A percentile compares a stretch with the other conserved stretches of the same genome.
phyloP scores from a whole-genome alignment of 2,329 filamentous ascomycete genomes.

The Curvularia eragrostidis region DNA sequence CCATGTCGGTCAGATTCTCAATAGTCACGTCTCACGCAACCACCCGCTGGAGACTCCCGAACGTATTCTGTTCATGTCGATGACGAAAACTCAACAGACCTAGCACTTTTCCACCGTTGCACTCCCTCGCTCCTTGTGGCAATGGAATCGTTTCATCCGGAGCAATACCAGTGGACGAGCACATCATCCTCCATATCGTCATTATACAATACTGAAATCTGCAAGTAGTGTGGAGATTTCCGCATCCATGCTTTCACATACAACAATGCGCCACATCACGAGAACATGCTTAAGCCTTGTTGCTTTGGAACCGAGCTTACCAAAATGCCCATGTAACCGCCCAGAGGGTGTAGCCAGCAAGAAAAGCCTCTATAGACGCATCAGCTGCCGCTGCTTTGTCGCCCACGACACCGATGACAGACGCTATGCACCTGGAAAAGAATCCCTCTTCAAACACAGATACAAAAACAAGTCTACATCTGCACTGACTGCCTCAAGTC shows the following conservation, averaged over 20 bases:
- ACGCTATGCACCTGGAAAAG: neutral
- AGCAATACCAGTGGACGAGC: neutral
- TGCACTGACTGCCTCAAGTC: neutral
- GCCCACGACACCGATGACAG: neutral
- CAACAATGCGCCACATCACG: neutral
- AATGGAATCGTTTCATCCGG: neutral
- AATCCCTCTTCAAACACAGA: neutral
- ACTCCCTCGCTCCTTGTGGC: neutral
- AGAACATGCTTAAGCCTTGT: neutral
- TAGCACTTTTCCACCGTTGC: neutral
- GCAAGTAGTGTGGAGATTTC: neutral
- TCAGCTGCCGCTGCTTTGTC: neutral
- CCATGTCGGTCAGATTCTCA: neutral
- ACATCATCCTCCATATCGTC: neutral
- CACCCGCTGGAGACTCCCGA: neutral
- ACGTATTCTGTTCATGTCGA: neutral
- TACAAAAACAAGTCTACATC: neutral
- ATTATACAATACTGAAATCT: neutral
- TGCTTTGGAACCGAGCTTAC: neutral
- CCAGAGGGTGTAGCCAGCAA: neutral
- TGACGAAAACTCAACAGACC: neutral
- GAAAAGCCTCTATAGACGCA: neutral
- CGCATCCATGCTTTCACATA: neutral
- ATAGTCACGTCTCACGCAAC: neutral
- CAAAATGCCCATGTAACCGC: neutral